Evolutionary conservation across 257 asterid species (phyloP), one percentile per base, ranked within the genome.

Genomic region (Nicotiana paniculata): DNA sequence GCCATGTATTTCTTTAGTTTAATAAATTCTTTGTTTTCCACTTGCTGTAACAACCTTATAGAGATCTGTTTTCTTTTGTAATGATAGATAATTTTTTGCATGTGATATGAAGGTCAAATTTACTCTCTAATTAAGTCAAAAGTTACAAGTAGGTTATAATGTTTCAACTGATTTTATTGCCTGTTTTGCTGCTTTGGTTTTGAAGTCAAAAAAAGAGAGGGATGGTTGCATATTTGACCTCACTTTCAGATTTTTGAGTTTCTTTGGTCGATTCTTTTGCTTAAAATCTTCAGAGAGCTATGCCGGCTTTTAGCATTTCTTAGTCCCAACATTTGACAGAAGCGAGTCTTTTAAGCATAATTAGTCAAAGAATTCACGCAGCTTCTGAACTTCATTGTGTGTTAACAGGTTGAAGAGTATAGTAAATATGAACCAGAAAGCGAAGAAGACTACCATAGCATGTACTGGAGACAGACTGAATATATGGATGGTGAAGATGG

Each of bases 401-500:
- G n/a, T 76, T 81, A 16, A 59, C 86, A 90, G 92, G 82, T 84
- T 58, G 64, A 83, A 3, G 91, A 85, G 57, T 85, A 82, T 68
- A 48, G 46, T 11, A 83, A 58, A 58, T 77, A 83, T 70, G 84
- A 86, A 82, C 83, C 83, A 64, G 92, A 84, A 74, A 77, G 81
- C 1, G 92, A 90, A 82, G 91, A 89, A 30, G 90, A 80, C 82
- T 83, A 64, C 46, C 65, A 84, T 46, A 77, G 48, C 64, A 33
- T 83, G 79, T 87, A 87, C 81, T 89, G 93, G 91, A 80, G 91
- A 80, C 63, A 70, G 13, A 26, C 61, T 4, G 88, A 85, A 58
- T 83, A 90, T 61, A 37, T 86, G 10, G 90, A 90, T 55, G 85
- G 84, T 33, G 90, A 87, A 55, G 90, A 87, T 81, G 90, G 85